Conservation (phyloP, 768 basidiomycete genomes). For the Panus rudis region DNA sequence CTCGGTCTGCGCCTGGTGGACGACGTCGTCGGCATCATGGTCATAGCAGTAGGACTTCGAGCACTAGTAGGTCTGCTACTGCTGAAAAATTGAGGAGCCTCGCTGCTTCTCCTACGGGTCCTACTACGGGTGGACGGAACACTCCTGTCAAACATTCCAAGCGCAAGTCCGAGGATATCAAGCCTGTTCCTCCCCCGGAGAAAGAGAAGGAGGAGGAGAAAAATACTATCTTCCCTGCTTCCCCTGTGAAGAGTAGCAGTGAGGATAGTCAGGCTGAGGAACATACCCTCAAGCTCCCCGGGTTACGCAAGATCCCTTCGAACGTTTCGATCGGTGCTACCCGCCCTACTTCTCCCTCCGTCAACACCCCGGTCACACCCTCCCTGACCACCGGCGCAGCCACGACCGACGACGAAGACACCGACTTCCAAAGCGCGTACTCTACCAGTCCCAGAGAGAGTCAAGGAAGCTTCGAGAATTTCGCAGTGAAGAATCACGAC, state of each 20-base stretch:
- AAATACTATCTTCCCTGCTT: too few relatives aligned
- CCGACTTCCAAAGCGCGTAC: constrained; percentile 84
- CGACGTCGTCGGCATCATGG: constrained; percentile 11
- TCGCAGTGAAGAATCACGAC: constrained; percentile 7
- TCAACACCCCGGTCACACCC: constrained; percentile 28
- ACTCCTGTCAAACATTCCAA: constrained; percentile 7
- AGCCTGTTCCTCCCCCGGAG: neutral
- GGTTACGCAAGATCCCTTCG: constrained; percentile 29
- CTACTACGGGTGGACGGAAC: constrained; percentile 7
- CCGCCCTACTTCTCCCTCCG: constrained; percentile 18
- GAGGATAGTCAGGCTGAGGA: too few relatives aligned
- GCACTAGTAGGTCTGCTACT: constrained; percentile 10
- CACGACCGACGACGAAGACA: constrained; percentile 68
- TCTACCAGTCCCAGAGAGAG: constrained; percentile 68
- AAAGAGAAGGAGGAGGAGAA: constrained; percentile 1
- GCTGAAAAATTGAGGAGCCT: constrained; percentile 15
- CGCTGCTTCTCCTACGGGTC: constrained; percentile 7
- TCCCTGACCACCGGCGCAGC: constrained; percentile 23
- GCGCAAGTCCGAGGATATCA: constrained; percentile 1
- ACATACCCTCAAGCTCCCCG: constrained; percentile 9
- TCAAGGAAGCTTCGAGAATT: constrained; percentile 41
- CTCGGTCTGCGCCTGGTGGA: constrained; percentile 6
- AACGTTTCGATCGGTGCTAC: constrained; percentile 25
- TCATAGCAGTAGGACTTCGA: constrained; percentile 4
- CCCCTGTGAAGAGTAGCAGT: too few relatives aligned